These are phyloP conservation scores for Cucumis sativus DNA, from an alignment of 306 rosid species.

Conservation along the genomic window Cucumber_9930_V3 NC_026656.2:8013001-8013500, in stretches of 20 bases:
- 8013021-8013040: no score
- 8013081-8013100: no score
- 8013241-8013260: not conserved
- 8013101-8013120: no score
- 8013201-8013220: not conserved
- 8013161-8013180: no score
- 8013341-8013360: not conserved
- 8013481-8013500: not conserved
- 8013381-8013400: not conserved
- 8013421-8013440: not conserved
- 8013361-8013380: not conserved
- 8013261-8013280: not conserved
- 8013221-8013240: not conserved
- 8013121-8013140: no score
- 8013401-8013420: not conserved
- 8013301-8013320: not conserved
- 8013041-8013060: no score
- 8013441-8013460: not conserved
- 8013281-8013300: not conserved
- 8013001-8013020: no score
- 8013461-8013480: not conserved
- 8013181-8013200: no score
- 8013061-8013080: not conserved
- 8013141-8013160: no score
- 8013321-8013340: not conserved